Evolutionary conservation across 352 stramenopile species (phyloP).

Genomic region (Plasmopara viticola): DNA sequence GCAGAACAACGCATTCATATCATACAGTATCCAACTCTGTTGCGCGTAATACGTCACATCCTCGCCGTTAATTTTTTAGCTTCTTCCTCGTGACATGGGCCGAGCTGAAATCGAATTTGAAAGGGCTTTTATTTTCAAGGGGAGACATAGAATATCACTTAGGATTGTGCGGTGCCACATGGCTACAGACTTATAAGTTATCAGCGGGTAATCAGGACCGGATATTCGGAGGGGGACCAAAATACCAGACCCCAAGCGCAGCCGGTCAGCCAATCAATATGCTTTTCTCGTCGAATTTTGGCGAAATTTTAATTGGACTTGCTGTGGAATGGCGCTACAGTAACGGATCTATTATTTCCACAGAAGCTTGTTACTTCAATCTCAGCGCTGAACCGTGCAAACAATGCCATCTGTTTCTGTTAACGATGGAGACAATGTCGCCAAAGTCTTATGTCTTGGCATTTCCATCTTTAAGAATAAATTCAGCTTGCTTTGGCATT

Average conservation of each 20-base stretch:
- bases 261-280: conserved; percentile 11
- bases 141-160: neutral
- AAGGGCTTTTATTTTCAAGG: conserved; percentile 10
- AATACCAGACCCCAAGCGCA: conserved; percentile 21
- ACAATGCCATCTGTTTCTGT: neutral
- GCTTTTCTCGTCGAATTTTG: conserved; percentile 8
- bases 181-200: conserved; percentile 13
- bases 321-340: conserved; percentile 15
- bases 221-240: conserved; percentile 25
- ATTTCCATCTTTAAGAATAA: neutral
- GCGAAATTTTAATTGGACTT: conserved; percentile 22
- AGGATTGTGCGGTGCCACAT: conserved; percentile 5
- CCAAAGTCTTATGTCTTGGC: neutral
- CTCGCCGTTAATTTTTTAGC: conserved; percentile 23
- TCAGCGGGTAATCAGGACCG: conserved; percentile 24
- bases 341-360: conserved; percentile 11
- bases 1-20: neutral
- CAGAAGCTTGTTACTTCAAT: conserved; percentile 3
- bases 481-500: conserved; percentile 4
- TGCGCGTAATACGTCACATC: conserved; percentile 21
- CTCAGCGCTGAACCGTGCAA: conserved; percentile 3
- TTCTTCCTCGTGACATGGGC: conserved; percentile 7
- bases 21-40: conserved; percentile 10
- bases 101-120: conserved; percentile 5
- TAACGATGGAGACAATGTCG: neutral